Base-by-base conservation (phyloP, 129 eudicot species). In the Silybum marianum region DNA sequence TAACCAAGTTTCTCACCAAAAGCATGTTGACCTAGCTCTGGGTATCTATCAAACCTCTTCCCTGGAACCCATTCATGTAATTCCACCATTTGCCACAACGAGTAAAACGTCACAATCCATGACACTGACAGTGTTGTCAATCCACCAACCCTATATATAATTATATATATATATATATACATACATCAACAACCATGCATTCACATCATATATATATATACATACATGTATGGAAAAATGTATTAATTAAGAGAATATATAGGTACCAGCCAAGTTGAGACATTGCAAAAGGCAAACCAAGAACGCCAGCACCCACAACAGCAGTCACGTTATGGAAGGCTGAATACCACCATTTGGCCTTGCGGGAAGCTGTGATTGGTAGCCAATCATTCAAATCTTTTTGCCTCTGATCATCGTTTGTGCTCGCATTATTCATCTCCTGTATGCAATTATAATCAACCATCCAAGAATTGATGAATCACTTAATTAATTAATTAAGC, bases 251-350 rank as follows among this genome's bases (percentile, higher is more conserved):
- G n/a, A n/a, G n/a, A n/a, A n/a, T 28, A 28, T 28, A 10, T 4
- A 71, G 1, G 60, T 60, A 80, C 84, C 84, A 80, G 73, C 84
- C 84, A 62, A 80, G 84, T 73, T 80, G 84, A 40, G 84, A 58
- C 65, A 80, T 38, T 13, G 84, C 84, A 9, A 46, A 80, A 7
- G 84, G 84, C 22, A 80, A 73, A 13, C 84, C 63, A 54, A 54
- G 63, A 54, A 54, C 63, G 1, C 63, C 63, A 54, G 63, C 63
- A 54, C 63, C 63, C 51, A 80, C 84, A 39, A 80, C 84, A 2
- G 84, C 84, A 21, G 84, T 80, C 10, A 80, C 84, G 24, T 80
- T 80, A 39, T 80, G 84, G 65, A 80, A 80, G 26, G 84, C 69
- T 16, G 84, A 80, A 21, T 80, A 80, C 71, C 77, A 80, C 84